phyloP scores from a whole-genome alignment of 2,329 filamentous ascomycete species.

The Zarea fungicola region DNA sequence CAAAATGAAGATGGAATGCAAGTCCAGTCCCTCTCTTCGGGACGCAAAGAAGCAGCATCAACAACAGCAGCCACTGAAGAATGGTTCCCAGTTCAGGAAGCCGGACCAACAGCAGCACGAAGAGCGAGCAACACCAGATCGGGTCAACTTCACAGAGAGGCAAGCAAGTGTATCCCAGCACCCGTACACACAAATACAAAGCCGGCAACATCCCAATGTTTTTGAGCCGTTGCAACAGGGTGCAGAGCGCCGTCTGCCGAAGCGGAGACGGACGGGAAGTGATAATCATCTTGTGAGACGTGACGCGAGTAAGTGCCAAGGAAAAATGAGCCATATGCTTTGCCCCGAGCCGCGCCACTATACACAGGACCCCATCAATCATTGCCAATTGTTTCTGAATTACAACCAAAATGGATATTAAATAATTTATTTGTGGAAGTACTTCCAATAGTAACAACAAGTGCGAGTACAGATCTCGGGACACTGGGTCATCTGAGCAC shows the following conservation, averaged over 20 bases:
- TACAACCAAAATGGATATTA: background rate
- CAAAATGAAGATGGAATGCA: constrained; percentile 37
- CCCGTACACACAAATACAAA: too few species aligned
- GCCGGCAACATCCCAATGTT: too few species aligned
- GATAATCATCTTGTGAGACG: constrained; percentile 29
- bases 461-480: background rate
- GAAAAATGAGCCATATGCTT: too few species aligned
- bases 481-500: background rate
- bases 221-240: background rate
- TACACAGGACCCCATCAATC: background rate
- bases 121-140: constrained; percentile 16
- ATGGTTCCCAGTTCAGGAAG: background rate
- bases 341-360: too few species aligned
- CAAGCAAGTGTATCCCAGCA: too few species aligned
- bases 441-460: constrained; percentile 8
- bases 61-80: background rate
- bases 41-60: constrained; percentile 25
- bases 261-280: constrained; percentile 31
- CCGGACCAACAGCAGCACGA: constrained; percentile 17
- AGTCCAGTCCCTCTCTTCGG: constrained; percentile 37
- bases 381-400: constrained; percentile 11
- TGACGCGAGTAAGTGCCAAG: constrained; percentile 34
- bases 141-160: too few species aligned
- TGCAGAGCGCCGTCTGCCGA: constrained; percentile 29
- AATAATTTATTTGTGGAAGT: constrained; percentile 7